These are phyloP conservation scores for Aspergillus mulundensis DNA, from an alignment of 495 filamentous ascomycete species.

Conservation along the genomic window DNA sequence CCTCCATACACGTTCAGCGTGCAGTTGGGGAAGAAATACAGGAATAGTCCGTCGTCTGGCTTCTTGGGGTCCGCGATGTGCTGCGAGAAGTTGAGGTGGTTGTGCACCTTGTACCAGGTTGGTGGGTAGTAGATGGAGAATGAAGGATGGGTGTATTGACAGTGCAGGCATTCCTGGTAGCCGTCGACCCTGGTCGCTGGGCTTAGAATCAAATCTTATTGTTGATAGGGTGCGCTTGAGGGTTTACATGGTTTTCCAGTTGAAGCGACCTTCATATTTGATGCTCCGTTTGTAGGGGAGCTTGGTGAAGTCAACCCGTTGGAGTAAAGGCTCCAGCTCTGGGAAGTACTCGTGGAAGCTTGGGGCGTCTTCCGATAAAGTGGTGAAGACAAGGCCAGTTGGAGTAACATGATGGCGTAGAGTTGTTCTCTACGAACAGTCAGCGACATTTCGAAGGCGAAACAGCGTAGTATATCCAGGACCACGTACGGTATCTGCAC, in stretches of 20 bases:
- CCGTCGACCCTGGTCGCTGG: slow-evolving; percentile 48
- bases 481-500: slow-evolving; percentile 29
- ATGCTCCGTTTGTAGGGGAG: slow-evolving; percentile 54
- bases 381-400: slow-evolving; percentile 53
- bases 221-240: neutral
- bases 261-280: slow-evolving; percentile 55
- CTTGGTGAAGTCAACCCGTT: slow-evolving; percentile 53
- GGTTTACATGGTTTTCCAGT: slow-evolving; percentile 60
- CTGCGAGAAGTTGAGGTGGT: slow-evolving; percentile 55
- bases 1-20: slow-evolving; percentile 60
- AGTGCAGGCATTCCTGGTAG: slow-evolving; percentile 61
- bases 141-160: slow-evolving; percentile 60
- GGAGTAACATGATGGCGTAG: slow-evolving; percentile 46
- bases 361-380: slow-evolving; percentile 47
- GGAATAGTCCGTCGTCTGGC: slow-evolving; percentile 50
- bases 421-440: slow-evolving; percentile 21
- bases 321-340: slow-evolving; percentile 47
- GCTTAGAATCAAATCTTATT: neutral
- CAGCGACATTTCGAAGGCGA: neutral
- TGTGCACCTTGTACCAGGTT: slow-evolving; percentile 54
- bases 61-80: slow-evolving; percentile 56
- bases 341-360: slow-evolving; percentile 55
- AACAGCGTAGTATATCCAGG: neutral
- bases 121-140: slow-evolving; percentile 57
- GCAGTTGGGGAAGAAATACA: slow-evolving; percentile 62